Conservation (phyloP, 129 eudicot genomes). For the Cynara cardunculus region DNA sequence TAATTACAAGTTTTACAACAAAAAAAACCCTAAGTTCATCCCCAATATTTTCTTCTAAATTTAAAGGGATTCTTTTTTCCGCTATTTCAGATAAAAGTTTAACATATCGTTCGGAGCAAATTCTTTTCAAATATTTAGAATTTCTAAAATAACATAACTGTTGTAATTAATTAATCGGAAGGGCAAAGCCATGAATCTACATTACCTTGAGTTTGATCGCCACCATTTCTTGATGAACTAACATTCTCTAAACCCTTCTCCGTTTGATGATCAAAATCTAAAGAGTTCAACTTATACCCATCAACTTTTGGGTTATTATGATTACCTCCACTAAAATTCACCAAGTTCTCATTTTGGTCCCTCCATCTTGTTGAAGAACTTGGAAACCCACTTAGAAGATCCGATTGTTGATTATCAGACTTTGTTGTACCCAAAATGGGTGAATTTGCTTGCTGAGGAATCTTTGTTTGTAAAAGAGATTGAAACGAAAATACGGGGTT, state of each 20-base stretch:
- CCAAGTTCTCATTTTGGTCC: slow-evolving; percentile 20
- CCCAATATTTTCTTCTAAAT: no score
- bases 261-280: neutral
- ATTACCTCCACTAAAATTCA: slow-evolving; percentile 7
- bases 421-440: neutral
- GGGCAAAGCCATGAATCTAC: slow-evolving; percentile 12
- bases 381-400: slow-evolving; percentile 22
- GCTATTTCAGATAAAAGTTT: no score
- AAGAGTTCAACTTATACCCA: slow-evolving; percentile 12
- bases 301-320: neutral
- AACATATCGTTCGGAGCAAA: no score
- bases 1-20: slow-evolving; percentile 7
- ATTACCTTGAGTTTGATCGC: slow-evolving; percentile 8
- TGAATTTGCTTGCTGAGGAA: neutral
- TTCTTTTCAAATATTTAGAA: no score
- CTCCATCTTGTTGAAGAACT: slow-evolving; percentile 14
- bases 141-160: no score
- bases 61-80: no score
- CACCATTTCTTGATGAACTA: slow-evolving; percentile 13
- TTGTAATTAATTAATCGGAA: neutral
- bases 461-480: slow-evolving; percentile 14
- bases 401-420: neutral
- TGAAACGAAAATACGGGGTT: slow-evolving; percentile 32
- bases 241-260: slow-evolving; percentile 17
- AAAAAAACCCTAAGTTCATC: neutral